Evolutionary conservation across 2,329 filamentous ascomycete genomes (phyloP), one percentile per base, ranked within the genome.

Genomic region (Dactylellina cionopaga): DNA sequence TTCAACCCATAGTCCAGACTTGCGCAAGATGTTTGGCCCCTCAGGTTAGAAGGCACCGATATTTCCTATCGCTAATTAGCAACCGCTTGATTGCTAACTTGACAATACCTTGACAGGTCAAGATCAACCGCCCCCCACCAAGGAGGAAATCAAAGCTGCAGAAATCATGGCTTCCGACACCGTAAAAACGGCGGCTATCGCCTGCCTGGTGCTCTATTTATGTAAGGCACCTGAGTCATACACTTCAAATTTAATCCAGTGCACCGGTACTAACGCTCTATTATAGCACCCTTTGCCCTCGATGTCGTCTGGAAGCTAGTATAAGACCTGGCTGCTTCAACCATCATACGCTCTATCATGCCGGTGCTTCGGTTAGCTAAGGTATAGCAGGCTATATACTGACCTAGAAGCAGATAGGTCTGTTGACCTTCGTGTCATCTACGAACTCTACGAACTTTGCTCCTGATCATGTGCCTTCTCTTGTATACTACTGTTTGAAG

Each of bases 201-300:
- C 87, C 13, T 88, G 88, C 74, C 83, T 89, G 37, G 80, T 90
- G 52, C 85, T 95, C 51, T 94, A 94, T 80, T 82, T 95, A 72
- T 92, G 91, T 95, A 87, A 65, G 90, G 3, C 10, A 1, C 5
- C 24, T 39, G 55, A 22, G 19, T 33, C 5, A 43, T 13, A 19
- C 15, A 11, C 29, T 29, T 35, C 5, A 15, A 3, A 13, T 59
- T 5, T 25, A 41, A 6, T 60, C 13, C 10, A n/a, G 13, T 44
- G 9, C 24, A 31, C 60, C 65, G 25, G 62, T 56, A 11, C 54
- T n/a, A 1, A 9, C 15, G 1, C 25, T 37, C n/a, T 35, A 31
- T 47, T 1, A 3, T 75, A 86, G 85, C 85, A 69, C 85, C 85
- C 1, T 86, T 86, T 77, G 82, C 84, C 24, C 80, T 87, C 77